phyloP scores from a whole-genome alignment of 108 stramenopile species.

The Pelagomonas calceolata region DNA sequence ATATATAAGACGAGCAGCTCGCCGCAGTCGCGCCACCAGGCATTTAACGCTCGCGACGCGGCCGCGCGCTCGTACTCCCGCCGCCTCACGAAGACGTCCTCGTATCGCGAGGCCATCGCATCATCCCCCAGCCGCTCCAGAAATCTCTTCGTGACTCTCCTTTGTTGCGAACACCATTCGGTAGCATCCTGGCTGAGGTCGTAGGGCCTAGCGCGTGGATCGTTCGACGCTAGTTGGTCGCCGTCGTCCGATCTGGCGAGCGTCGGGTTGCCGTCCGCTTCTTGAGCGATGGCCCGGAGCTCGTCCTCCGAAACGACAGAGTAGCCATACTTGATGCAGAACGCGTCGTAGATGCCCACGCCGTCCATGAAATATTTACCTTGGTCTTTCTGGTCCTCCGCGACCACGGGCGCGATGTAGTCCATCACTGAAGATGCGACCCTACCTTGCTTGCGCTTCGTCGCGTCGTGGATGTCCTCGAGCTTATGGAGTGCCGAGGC shows the following conservation, averaged over 20 bases:
- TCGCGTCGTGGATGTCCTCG: conserved; percentile 13
- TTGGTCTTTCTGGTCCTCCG: background rate
- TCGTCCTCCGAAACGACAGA: background rate
- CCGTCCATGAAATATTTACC: background rate
- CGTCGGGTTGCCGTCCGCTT: background rate
- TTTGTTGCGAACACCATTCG: background rate
- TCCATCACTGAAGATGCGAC: conserved; percentile 12
- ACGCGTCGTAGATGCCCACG: background rate
- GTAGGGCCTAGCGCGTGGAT: background rate
- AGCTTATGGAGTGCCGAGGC: conserved; percentile 9
- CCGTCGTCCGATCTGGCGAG: background rate
- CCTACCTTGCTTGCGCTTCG: background rate
- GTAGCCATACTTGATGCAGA: background rate
- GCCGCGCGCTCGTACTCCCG: background rate
- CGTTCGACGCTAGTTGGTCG: background rate
- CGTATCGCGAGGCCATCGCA: too few species aligned
- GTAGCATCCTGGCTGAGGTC: background rate
- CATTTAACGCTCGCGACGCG: background rate
- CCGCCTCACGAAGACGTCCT: too few species aligned
- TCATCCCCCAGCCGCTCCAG: background rate
- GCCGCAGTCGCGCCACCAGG: background rate
- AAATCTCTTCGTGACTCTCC: background rate
- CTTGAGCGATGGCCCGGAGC: background rate
- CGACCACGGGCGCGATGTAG: conserved; percentile 10
- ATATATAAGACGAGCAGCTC: background rate